Evolutionary conservation across 805 yeast genomes (phyloP), one percentile per base, ranked within the genome.

Genomic region (Blastobotrys attinorum): DNA sequence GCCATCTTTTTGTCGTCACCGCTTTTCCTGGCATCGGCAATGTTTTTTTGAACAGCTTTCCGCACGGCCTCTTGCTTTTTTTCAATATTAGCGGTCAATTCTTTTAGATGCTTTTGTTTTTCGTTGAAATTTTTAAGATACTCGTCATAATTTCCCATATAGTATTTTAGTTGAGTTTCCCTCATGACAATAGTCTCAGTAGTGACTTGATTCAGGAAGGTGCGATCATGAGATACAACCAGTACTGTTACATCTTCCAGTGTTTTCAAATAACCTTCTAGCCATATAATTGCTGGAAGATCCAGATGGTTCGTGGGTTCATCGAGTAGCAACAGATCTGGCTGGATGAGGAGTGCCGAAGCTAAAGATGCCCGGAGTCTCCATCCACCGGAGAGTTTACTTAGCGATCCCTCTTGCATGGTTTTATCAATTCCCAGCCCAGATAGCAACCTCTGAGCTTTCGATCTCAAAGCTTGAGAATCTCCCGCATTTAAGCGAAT

Each of bases 241-340:
- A 90, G 72, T n/a, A 96, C 86, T 42, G 98, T 92, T 62, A 90
- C 89, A 44, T 86, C 82, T 16, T 83, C 76, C 64, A 90, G 87
- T 43, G 75, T 79, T 31, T 78, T 72, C 59, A 92, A 73, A 60
- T 92, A 92, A 47, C 89, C 87, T 67, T 87, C 81, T 53, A 90
- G 73, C 98, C 97, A 90, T 61, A 81, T 77, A 46, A 92, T 97
- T 57, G 92, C 92, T 34, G 77, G 70, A 39, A 87, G 96, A 71
- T 92, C 97, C 76, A 90, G 77, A 70, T 90, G 98, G 70, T 90
- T 90, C 52, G 98, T 90, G 63, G 98, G 97, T 77, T 90, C 98
- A 68, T 90, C 97, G 60, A 90, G 75, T 54, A 90, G 72, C 58
- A 90, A 74, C 44, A 90, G 89, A 67, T 90, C 98, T 27, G 97